Evolutionary conservation across 331 rosid genomes (phyloP).

Genomic region (Prunus yedoensis): DNA sequence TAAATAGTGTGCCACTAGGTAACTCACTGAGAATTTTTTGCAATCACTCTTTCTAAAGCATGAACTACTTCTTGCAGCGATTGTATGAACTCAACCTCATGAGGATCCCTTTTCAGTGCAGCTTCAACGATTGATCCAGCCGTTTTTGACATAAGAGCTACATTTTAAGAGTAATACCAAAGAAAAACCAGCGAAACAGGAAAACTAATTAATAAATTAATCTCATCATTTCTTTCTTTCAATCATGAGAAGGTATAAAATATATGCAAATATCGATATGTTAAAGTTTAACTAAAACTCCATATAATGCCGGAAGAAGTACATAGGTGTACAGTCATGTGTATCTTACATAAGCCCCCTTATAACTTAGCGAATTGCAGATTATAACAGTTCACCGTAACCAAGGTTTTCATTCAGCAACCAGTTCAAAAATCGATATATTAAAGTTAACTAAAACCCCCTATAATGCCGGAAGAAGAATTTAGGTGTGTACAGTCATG

Average conservation of each 20-base stretch:
- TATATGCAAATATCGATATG: background rate
- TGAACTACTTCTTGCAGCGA: slow-evolving; percentile 89
- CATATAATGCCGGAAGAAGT: background rate
- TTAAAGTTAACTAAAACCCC: background rate
- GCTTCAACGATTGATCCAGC: slow-evolving; percentile 99
- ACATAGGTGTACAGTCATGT: background rate
- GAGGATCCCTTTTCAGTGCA: slow-evolving; percentile 93
- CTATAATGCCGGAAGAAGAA: background rate
- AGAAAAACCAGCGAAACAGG: slow-evolving; percentile 24
- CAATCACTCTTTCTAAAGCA: slow-evolving; percentile 98
- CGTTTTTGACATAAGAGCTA: slow-evolving; percentile 92
- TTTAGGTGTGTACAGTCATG: background rate
- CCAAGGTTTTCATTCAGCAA: slow-evolving; percentile 16
- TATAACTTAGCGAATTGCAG: background rate
- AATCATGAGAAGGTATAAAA: background rate
- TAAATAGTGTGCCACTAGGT: slow-evolving; percentile 16
- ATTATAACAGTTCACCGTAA: slow-evolving; percentile 1
- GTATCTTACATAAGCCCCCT: background rate
- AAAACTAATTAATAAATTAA: slow-evolving; percentile 7
- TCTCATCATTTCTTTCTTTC: slow-evolving; percentile 2
- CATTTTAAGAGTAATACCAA: slow-evolving; percentile 45
- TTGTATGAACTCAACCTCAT: slow-evolving; percentile 89
- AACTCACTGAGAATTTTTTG: slow-evolving; percentile 95
- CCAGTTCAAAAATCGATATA: background rate
- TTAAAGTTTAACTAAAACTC: background rate